Percentiles rank a stretch among this genome's conserved stretches.
phyloP scores from a whole-genome alignment of 495 filamentous ascomycete species.

The Sordaria brevicollis region DNA sequence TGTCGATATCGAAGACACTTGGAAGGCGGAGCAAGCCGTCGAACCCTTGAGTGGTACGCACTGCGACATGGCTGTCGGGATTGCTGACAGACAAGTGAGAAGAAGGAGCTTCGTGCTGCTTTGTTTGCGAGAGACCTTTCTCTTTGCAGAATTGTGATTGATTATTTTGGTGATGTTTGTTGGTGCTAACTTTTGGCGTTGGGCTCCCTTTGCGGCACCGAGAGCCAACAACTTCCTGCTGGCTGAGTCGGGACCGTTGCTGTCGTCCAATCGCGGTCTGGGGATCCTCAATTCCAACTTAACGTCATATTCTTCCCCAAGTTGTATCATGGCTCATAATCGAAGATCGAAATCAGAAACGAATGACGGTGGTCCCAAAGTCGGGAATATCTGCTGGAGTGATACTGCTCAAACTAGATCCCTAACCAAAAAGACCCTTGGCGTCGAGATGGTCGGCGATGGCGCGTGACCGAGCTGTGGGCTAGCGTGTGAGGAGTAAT shows the following conservation, averaged over 20 bases:
- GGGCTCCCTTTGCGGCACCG: not conserved
- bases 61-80: conserved; percentile 19
- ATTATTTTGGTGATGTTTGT: not conserved
- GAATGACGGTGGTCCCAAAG: not conserved
- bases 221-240: not conserved
- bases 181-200: not conserved
- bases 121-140: conserved; percentile 1
- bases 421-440: conserved; percentile 19
- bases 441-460: conserved; percentile 4
- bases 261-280: not conserved
- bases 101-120: conserved; percentile 4
- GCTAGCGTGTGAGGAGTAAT: conserved; percentile 2
- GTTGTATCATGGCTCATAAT: conserved; percentile 17
- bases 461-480: not conserved
- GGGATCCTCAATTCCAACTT: not conserved
- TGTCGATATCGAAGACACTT: conserved; percentile 70
- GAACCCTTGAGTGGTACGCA: conserved; percentile 79
- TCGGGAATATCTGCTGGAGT: conserved; percentile 5
- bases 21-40: conserved; percentile 74
- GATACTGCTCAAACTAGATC: conserved; percentile 12
- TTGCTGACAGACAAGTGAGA: conserved; percentile 11
- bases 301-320: conserved; percentile 14
- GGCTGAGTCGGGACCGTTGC: not conserved
- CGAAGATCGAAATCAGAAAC: not conserved
- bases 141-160: conserved; percentile 1